These are phyloP conservation scores for Rugosomyces carneus DNA, from an alignment of 1,284 basidiomycete genomes.

Conservation along the genomic window DNA sequence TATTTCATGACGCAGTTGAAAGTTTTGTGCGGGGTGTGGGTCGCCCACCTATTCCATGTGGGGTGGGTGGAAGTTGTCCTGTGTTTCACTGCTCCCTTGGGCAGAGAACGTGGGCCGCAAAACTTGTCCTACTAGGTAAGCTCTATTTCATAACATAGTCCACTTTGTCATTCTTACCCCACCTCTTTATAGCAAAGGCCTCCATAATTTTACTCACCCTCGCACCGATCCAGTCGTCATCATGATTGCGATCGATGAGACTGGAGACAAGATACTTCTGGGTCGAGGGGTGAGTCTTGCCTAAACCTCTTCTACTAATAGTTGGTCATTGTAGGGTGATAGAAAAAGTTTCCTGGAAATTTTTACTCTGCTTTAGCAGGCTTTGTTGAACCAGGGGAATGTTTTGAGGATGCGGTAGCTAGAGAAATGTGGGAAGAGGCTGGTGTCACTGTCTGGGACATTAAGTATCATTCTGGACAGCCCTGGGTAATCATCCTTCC, in stretches of 20 bases:
- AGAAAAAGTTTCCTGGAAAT: conserved; percentile 63
- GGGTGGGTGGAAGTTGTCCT: conserved; percentile 94
- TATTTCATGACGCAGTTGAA: not conserved
- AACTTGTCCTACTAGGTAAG: conserved; percentile 64
- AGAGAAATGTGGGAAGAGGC: conserved; percentile 96
- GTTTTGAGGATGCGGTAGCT: conserved; percentile 90
- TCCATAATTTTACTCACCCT: conserved; percentile 88
- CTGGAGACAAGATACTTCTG: conserved; percentile 77
- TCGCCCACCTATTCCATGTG: conserved; percentile 81
- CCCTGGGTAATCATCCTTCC: conserved; percentile 57
- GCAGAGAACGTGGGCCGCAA: conserved; percentile 52
- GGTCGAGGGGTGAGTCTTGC: conserved; percentile 68
- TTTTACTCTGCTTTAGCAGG: conserved; percentile 89
- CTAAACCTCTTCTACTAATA: not conserved
- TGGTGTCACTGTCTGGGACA: conserved; percentile 79
- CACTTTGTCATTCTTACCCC: conserved; percentile 2
- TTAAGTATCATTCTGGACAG: conserved; percentile 83
- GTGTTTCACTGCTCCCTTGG: conserved; percentile 70
- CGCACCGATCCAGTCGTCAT: conserved; percentile 90
- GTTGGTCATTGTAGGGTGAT: conserved; percentile 6
- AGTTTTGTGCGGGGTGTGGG: conserved; percentile 91
- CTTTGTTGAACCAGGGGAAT: conserved; percentile 91
- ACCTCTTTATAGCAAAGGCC: conserved; percentile 53
- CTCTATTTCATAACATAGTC: conserved; percentile 1
- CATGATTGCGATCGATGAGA: conserved; percentile 80